Conservation (phyloP, 441 rosid species). For the Corymbia citriodora region DNA sequence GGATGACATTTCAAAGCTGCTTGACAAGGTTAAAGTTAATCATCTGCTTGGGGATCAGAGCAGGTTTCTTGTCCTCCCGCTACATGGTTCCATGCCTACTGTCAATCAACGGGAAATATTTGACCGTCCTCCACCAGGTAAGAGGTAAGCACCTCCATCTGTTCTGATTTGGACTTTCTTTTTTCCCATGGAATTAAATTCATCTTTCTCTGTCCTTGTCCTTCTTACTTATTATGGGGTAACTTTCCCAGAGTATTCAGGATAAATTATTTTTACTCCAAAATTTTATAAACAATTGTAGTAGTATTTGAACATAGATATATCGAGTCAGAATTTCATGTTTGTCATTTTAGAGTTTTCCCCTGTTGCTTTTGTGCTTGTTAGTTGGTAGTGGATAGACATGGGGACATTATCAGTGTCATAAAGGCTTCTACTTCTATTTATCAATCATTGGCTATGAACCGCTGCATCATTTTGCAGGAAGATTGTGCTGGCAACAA, state of each 20-base stretch:
- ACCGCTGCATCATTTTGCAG: constrained; percentile 26
- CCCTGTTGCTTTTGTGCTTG: not conserved
- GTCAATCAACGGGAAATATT: constrained; percentile 84
- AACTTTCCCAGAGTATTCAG: not conserved
- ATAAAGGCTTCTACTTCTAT: not conserved
- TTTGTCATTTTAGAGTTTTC: not conserved
- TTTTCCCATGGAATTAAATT: not conserved
- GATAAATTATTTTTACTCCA: not conserved
- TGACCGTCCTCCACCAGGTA: constrained; percentile 68
- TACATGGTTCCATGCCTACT: constrained; percentile 95
- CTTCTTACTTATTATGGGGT: not conserved
- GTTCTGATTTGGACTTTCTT: not conserved
- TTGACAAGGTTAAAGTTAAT: constrained; percentile 70
- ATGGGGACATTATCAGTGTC: not conserved
- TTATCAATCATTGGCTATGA: not conserved
- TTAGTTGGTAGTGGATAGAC: not conserved
- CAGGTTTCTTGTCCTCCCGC: constrained; percentile 78
- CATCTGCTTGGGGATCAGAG: constrained; percentile 65
- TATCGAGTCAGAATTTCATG: not conserved
- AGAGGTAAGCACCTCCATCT: constrained; percentile 35
- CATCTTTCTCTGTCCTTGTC: not conserved
- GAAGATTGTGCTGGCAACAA: constrained; percentile 94
- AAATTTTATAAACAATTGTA: not conserved
- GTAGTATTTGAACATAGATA: not conserved
- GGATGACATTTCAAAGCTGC: constrained; percentile 92